Percentiles rank a stretch among this genome's conserved stretches.
Evolutionary conservation across 371 early-diverging fungal species (phyloP).

Genomic region (Mortierella sp.): DNA sequence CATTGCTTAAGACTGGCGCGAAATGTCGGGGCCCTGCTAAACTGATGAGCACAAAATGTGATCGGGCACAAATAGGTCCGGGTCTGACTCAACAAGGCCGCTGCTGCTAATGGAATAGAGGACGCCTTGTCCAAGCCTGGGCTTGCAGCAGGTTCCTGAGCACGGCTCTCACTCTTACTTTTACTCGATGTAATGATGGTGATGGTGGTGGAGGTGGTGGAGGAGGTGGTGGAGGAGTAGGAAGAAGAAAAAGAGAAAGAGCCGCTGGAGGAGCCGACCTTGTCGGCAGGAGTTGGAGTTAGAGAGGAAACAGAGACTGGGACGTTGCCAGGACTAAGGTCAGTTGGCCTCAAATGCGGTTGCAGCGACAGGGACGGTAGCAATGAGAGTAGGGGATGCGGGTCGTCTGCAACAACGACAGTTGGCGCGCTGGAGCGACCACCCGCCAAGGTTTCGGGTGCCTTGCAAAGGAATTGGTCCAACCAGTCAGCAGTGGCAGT

Average conservation of each 20-base stretch:
- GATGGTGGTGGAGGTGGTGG: too few relatives aligned
- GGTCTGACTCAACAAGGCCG: conserved; percentile 12
- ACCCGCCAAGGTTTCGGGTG: conserved; percentile 13
- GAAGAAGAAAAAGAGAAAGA: not conserved
- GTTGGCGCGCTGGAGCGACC: conserved; percentile 14
- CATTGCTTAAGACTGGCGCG: conserved; percentile 37
- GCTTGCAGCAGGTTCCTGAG: not conserved
- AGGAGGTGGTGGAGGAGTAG: too few relatives aligned
- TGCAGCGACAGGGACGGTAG: not conserved
- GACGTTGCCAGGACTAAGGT: too few relatives aligned
- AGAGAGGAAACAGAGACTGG: too few relatives aligned
- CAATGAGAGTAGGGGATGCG: conserved; percentile 31
- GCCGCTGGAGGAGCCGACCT: conserved; percentile 18
- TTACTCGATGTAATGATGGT: not conserved
- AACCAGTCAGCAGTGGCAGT: too few relatives aligned
- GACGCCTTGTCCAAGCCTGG: conserved; percentile 1
- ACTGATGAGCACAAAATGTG: conserved; percentile 11
- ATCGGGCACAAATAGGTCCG: not conserved
- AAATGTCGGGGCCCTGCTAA: conserved; percentile 29
- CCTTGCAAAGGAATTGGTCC: too few relatives aligned
- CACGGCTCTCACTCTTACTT: not conserved
- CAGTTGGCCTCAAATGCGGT: too few relatives aligned
- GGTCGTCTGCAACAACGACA: conserved; percentile 24
- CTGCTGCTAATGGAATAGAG: not conserved
- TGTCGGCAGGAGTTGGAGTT: conserved; percentile 12